These are phyloP conservation scores for Nidula niveotomentosa DNA, from an alignment of 1,284 basidiomycete species.

Conservation along the genomic window DNA sequence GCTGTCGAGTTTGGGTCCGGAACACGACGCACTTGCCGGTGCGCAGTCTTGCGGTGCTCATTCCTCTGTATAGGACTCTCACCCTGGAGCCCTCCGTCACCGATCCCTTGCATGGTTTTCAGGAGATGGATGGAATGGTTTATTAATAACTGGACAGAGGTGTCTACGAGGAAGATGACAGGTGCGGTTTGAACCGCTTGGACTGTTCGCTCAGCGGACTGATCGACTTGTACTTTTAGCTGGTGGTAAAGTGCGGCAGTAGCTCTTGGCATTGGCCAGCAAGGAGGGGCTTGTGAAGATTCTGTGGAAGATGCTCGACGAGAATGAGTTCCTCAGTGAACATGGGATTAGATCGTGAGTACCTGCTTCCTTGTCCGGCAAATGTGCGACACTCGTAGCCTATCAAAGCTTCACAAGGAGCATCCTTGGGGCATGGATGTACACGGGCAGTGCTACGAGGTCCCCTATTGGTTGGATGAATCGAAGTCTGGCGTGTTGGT, in stretches of 20 bases:
- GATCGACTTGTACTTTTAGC: conserved; percentile 35
- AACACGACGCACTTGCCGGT: conserved; percentile 89
- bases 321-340: conserved; percentile 94
- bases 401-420: conserved; percentile 89
- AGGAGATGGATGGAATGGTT: conserved; percentile 99
- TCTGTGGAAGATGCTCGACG: conserved; percentile 95
- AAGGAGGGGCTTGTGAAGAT: conserved; percentile 90
- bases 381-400: conserved; percentile 33
- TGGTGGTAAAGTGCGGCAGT: conserved; percentile 83
- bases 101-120: conserved; percentile 91
- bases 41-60: conserved; percentile 91
- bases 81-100: conserved; percentile 90
- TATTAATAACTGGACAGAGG: conserved; percentile 87
- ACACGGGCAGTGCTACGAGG: conserved; percentile 88
- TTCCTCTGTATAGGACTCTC: conserved; percentile 93
- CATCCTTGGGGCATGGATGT: conserved; percentile 96
- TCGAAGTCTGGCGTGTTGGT: conserved; percentile 96
- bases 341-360: conserved; percentile 93
- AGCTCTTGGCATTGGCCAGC: conserved; percentile 86
- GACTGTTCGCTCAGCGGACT: conserved; percentile 2
- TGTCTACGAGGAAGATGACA: conserved; percentile 91
- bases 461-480: conserved; percentile 98
- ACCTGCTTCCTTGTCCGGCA: not conserved
- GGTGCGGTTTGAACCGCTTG: conserved; percentile 34
- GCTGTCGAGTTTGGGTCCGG: conserved; percentile 90